These are phyloP conservation scores for Fusarium neocosmosporiellum DNA, from an alignment of 2,329 filamentous ascomycete species.

Conservation along the genomic window DNA sequence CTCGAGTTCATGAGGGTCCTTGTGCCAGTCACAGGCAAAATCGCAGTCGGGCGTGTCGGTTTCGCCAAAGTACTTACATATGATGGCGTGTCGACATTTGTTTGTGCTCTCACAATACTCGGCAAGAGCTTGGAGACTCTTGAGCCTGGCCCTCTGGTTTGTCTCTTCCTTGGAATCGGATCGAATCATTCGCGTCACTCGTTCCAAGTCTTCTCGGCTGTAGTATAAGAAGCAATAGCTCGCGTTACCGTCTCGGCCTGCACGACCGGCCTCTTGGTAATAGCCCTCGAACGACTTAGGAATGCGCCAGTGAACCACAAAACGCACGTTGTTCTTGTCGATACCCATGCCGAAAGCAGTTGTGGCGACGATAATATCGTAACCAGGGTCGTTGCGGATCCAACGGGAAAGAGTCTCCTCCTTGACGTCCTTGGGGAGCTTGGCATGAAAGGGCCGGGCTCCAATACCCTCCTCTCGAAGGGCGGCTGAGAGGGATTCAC, in stretches of 20 bases:
- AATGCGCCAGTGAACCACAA: constrained; percentile 94
- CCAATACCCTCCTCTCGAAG: constrained; percentile 77
- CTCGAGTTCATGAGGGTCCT: constrained; percentile 70
- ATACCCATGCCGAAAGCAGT: constrained; percentile 99
- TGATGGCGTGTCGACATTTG: constrained; percentile 79
- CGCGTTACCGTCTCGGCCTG: constrained; percentile 89
- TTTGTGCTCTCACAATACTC: constrained; percentile 83
- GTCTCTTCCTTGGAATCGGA: constrained; percentile 56
- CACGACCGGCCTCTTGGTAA: constrained; percentile 94
- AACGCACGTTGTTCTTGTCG: constrained; percentile 93
- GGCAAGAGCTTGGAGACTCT: constrained; percentile 76
- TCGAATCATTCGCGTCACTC: constrained; percentile 69
- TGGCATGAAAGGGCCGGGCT: constrained; percentile 78
- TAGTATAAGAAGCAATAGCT: constrained; percentile 92
- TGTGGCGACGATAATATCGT: constrained; percentile 93
- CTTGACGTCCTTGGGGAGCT: constrained; percentile 74
- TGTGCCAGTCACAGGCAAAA: constrained; percentile 83
- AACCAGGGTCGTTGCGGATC: constrained; percentile 79
- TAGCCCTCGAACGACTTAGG: constrained; percentile 96
- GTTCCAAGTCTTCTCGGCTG: constrained; percentile 85
- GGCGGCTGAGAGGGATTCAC: constrained; percentile 74
- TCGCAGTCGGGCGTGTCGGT: constrained; percentile 68
- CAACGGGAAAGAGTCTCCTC: constrained; percentile 77
- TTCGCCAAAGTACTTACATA: constrained; percentile 84
- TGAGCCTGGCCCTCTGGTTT: constrained; percentile 63